Base-by-base conservation (phyloP, 2,329 filamentous ascomycete genomes). In the Aspergillus niger region DNA sequence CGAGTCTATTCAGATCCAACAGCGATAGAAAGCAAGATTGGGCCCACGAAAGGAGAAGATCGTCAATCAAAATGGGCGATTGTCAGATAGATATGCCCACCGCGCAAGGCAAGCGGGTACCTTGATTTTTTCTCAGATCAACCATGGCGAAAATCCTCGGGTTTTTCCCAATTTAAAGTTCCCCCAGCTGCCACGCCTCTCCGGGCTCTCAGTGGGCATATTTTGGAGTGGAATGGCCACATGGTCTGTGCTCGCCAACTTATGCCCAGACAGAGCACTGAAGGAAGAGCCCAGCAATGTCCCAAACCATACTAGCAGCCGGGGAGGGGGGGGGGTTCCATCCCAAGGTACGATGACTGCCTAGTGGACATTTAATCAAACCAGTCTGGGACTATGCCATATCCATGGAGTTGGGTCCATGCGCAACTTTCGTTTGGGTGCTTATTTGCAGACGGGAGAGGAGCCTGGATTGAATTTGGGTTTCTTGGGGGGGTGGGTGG, bases 41-140 rank as follows among this genome's bases (percentile, higher is more conserved):
- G 36, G 28, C 44, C 51, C 60, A 64, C 60, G 57, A 63, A 60
- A 59, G 30, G 41, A 60, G 57, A 64, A 63, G 60, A 64, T 64
- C 60, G 57, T 54, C 63, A 48, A 55, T 43, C 30, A 20, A 41
- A 54, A 47, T 53, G 47, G 61, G 52, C 38, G 55, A 60, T 58
- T 54, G 57, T 56, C 57, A 57, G 60, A 57, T 62, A 62, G 57
- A 60, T 63, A 63, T 60, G 57, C 49, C 52, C 50, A 55, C 60
- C 55, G 51, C 55, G 51, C 52, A 51, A 48, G 58, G 55, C 58
- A 60, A 63, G 58, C 61, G 61, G 60, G 61, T 57, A 63, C 58
- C 48, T 52, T 47, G 49, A 41, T 50, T 57, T 62, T 60, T 56
- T 56, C 53, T 44, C 47, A 57, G 57, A 60, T 55, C 57, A 63